These are phyloP conservation scores for Ceratocystiopsis sp. DNA, from an alignment of 2,329 filamentous ascomycete genomes.

Conservation along the genomic window DNA sequence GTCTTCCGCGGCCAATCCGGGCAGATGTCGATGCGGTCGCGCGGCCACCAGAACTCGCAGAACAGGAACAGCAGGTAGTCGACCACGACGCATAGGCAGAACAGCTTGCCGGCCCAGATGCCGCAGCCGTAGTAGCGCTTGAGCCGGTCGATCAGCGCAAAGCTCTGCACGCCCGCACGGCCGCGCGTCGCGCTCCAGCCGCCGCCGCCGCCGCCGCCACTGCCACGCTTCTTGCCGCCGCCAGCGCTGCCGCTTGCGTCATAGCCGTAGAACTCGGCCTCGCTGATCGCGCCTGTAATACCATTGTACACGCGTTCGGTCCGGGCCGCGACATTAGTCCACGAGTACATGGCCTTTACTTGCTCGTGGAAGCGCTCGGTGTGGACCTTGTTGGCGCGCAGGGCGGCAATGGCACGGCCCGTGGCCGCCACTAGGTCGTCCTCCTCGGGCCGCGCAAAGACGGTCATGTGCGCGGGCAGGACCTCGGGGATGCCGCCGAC, in stretches of 20 bases:
- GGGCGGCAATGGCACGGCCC: conserved; percentile 68
- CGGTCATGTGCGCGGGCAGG: conserved; percentile 88
- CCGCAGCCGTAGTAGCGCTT: conserved; percentile 97
- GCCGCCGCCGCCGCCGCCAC: conserved; percentile 14
- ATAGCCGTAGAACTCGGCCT: conserved; percentile 78
- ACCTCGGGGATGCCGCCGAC: conserved; percentile 97
- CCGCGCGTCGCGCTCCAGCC: conserved; percentile 56
- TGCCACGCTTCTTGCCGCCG: neutral
- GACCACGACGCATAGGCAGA: conserved; percentile 84
- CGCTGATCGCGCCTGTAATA: conserved; percentile 70
- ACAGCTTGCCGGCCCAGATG: conserved; percentile 95
- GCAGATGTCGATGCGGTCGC: conserved; percentile 74
- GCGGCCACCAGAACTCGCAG: conserved; percentile 72
- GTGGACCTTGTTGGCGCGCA: conserved; percentile 72
- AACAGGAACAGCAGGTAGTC: conserved; percentile 86
- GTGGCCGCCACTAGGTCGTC: conserved; percentile 87
- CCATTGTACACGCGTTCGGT: conserved; percentile 93
- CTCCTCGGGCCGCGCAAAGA: conserved; percentile 91
- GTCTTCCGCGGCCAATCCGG: conserved; percentile 79
- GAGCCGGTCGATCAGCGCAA: conserved; percentile 81
- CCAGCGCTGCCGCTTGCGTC: conserved; percentile 22
- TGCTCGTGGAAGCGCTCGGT: conserved; percentile 94
- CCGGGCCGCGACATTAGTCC: conserved; percentile 85
- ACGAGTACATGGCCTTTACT: conserved; percentile 97
- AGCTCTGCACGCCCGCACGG: conserved; percentile 57